Conservation (phyloP, 768 basidiomycete genomes). For the Suillus alpinus region DNA sequence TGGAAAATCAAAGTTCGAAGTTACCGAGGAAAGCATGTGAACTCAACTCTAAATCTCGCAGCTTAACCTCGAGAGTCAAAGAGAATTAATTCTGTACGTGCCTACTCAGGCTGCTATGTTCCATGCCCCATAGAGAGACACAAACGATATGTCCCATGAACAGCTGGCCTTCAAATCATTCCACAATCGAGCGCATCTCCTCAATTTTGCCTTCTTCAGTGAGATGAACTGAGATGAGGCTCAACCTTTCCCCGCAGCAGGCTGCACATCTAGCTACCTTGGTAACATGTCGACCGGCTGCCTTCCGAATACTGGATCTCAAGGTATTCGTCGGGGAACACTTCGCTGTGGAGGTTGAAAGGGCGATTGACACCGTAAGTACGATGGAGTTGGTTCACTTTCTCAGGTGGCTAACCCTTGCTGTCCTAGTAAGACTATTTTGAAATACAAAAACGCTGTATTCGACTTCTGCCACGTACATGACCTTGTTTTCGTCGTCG, state of each 20-base stretch:
- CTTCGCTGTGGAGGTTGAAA: conserved; percentile 23
- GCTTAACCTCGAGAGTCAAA: too few relatives aligned
- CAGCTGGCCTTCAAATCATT: too few relatives aligned
- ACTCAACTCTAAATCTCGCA: too few relatives aligned
- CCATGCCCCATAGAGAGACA: too few relatives aligned
- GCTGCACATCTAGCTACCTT: conserved; percentile 16
- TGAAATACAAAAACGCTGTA: not conserved
- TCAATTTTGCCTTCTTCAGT: not conserved
- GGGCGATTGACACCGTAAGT: conserved; percentile 13
- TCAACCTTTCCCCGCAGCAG: conserved; percentile 5
- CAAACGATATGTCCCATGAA: too few relatives aligned
- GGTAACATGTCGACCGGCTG: conserved; percentile 23
- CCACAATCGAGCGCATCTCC: not conserved
- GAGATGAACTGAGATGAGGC: not conserved
- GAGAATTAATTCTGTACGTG: too few relatives aligned
- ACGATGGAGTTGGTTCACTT: not conserved
- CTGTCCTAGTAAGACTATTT: not conserved
- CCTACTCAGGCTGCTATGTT: too few relatives aligned
- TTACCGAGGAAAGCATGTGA: too few relatives aligned
- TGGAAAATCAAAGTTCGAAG: too few relatives aligned
- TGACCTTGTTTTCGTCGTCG: not conserved
- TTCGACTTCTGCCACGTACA: too few relatives aligned
- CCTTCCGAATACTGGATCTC: conserved; percentile 23
- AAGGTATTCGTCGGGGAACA: conserved; percentile 30
- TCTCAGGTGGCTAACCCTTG: not conserved